Evolutionary conservation across 768 basidiomycete species (phyloP).

Genomic region (Russula virescens): DNA sequence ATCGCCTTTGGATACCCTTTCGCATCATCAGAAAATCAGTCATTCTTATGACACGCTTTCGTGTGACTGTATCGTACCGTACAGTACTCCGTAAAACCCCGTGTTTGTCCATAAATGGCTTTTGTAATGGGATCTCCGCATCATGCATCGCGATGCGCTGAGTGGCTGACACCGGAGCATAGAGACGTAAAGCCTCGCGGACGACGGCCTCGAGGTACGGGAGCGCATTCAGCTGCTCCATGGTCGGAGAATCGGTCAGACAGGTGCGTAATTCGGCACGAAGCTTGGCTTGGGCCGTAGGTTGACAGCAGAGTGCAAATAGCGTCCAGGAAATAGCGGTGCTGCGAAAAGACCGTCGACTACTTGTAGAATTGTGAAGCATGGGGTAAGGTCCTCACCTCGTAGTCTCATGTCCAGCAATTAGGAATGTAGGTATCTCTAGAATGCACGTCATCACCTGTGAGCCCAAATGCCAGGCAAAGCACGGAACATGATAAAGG

Average conservation of each 20-base stretch:
- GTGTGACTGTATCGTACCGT: conserved; percentile 11
- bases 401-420: conserved; percentile 31
- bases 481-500: not conserved
- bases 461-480: no score
- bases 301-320: conserved; percentile 30
- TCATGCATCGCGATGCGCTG: conserved; percentile 27
- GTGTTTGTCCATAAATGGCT: conserved; percentile 22
- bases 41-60: not conserved
- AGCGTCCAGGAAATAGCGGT: conserved; percentile 34
- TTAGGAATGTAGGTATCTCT: conserved; percentile 32
- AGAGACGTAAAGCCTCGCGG: conserved; percentile 30
- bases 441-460: not conserved
- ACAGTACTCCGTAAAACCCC: conserved; percentile 18
- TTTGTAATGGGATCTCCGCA: conserved; percentile 30
- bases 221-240: conserved; percentile 31
- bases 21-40: not conserved
- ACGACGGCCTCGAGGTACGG: conserved; percentile 33
- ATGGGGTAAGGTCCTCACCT: conserved; percentile 13
- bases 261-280: conserved; percentile 32
- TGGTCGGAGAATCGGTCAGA: conserved; percentile 22
- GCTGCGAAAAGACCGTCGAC: not conserved
- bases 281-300: conserved; percentile 32
- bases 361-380: no score
- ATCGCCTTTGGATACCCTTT: conserved; percentile 23
- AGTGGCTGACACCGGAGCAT: conserved; percentile 26